These are phyloP conservation scores for Spiromastix sp. DNA, from an alignment of 2,329 filamentous ascomycete species.

Conservation along the genomic window DNA sequence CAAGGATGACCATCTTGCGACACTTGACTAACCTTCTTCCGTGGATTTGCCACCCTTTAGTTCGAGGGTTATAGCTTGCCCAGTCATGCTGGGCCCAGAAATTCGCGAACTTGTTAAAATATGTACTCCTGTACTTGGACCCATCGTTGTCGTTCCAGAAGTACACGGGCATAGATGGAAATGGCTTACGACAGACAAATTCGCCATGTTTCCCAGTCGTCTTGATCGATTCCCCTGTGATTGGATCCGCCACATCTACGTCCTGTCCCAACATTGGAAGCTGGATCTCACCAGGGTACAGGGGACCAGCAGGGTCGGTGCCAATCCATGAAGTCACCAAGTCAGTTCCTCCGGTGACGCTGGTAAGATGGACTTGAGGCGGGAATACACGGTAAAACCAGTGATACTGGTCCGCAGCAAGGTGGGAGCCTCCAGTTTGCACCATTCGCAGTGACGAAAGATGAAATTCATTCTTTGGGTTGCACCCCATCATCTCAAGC, in stretches of 20 bases:
- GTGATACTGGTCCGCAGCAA: constrained; percentile 65
- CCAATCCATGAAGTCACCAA: constrained; percentile 38
- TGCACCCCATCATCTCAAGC: constrained; percentile 52
- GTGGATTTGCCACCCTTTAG: constrained; percentile 44
- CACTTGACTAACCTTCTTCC: constrained; percentile 78
- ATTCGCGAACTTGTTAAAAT: constrained; percentile 49
- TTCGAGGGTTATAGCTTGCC: constrained; percentile 53
- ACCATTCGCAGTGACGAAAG: constrained; percentile 52
- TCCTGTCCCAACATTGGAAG: constrained; percentile 43
- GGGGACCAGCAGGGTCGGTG: constrained; percentile 58
- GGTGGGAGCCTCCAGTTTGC: constrained; percentile 69
- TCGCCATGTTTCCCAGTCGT: constrained; percentile 61
- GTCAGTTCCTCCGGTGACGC: constrained; percentile 70
- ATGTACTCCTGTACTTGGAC: constrained; percentile 41
- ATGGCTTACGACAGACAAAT: constrained; percentile 58
- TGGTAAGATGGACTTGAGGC: constrained; percentile 52
- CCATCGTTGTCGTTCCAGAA: constrained; percentile 48
- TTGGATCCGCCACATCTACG: constrained; percentile 52
- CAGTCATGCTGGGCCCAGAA: background rate
- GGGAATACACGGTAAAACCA: constrained; percentile 74
- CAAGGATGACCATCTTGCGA: constrained; percentile 44
- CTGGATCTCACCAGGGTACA: constrained; percentile 51
- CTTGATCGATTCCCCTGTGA: constrained; percentile 36
- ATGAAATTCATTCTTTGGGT: constrained; percentile 52
- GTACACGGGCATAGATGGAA: constrained; percentile 64